Percentiles rank a stretch among this genome's conserved stretches.
Conservation (phyloP, 441 rosid genomes). For the Erodium chrysanthum region DNA sequence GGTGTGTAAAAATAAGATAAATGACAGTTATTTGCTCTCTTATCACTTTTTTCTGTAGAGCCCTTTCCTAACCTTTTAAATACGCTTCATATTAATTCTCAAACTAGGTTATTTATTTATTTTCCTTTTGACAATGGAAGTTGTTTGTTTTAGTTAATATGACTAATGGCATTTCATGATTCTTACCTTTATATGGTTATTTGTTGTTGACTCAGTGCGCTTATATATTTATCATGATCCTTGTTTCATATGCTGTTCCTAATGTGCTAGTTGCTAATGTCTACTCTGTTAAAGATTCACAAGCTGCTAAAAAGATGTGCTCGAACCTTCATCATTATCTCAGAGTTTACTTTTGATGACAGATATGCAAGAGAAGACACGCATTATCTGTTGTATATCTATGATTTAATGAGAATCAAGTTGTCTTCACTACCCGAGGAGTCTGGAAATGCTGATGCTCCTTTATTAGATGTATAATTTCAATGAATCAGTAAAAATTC, state of each 20-base stretch:
- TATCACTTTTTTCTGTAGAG: no score
- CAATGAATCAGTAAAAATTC: not conserved
- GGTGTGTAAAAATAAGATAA: no score
- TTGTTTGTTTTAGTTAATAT: no score
- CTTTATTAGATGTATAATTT: conserved; percentile 56
- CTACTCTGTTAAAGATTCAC: not conserved
- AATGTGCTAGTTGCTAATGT: not conserved
- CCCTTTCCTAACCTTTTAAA: no score
- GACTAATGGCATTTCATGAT: no score
- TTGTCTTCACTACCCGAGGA: conserved; percentile 36
- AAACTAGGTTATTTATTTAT: no score
- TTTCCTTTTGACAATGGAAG: no score
- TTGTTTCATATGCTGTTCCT: not conserved
- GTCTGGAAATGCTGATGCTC: conserved; percentile 39
- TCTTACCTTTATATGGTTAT: not conserved
- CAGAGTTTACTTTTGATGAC: conserved; percentile 21
- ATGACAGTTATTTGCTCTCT: no score
- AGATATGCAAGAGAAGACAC: conserved; percentile 98
- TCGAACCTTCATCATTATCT: conserved; percentile 11
- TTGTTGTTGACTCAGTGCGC: not conserved
- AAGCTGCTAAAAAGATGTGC: not conserved
- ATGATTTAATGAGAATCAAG: conserved; percentile 52
- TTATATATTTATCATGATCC: not conserved
- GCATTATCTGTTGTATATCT: conserved; percentile 71
- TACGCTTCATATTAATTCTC: no score